Conservation (phyloP, 805 yeast genomes). For the Zygosaccharomyces pseudorouxii region DNA sequence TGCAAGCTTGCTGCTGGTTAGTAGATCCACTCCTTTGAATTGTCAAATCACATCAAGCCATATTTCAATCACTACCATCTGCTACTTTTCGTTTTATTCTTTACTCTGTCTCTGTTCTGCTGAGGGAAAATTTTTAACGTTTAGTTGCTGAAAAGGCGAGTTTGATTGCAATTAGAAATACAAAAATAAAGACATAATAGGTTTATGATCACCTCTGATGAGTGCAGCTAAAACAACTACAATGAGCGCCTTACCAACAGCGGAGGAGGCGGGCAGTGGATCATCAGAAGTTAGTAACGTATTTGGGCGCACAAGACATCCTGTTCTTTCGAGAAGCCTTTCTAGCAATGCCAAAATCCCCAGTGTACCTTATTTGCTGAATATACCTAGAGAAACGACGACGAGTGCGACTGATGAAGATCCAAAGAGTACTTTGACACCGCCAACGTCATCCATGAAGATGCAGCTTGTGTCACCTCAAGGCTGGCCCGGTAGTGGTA, state of each 20-base stretch:
- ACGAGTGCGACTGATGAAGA: conserved; percentile 4
- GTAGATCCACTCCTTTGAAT: neutral
- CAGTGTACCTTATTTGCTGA: conserved; percentile 13
- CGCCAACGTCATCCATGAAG: conserved; percentile 10
- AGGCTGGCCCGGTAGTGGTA: conserved; percentile 5
- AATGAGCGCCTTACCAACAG: conserved; percentile 8
- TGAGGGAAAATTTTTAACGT: conserved; percentile 3
- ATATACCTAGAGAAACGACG: conserved; percentile 4
- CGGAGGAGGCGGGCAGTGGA: conserved; percentile 4
- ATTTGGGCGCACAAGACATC: conserved; percentile 4
- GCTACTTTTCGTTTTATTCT: neutral
- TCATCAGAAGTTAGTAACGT: neutral
- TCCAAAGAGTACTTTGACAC: conserved; percentile 7
- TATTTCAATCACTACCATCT: neutral
- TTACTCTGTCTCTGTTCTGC: neutral
- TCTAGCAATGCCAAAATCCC: conserved; percentile 7
- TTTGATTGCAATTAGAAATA: neutral
- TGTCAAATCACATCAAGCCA: neutral
- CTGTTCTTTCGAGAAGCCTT: conserved; percentile 9
- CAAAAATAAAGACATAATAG: neutral
- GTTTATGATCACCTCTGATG: conserved; percentile 7
- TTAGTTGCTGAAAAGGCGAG: conserved; percentile 3
- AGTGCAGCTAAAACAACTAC: conserved; percentile 13
- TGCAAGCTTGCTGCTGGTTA: neutral
- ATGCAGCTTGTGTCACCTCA: conserved; percentile 10